Base-by-base conservation (phyloP, 1,139 yeast genomes). In the Suhomyces maxii region DNA sequence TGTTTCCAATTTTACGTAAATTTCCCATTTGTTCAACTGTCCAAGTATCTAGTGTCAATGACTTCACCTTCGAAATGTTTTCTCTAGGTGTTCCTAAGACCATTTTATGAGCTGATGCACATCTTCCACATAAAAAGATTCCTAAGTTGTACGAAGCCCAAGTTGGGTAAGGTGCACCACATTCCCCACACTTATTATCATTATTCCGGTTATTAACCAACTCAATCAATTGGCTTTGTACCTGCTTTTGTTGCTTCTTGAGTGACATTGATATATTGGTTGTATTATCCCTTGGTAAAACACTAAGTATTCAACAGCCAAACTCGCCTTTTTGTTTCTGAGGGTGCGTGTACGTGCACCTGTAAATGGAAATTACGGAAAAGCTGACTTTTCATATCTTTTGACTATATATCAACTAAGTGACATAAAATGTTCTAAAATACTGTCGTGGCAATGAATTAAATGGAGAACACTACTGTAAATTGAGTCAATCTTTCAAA, bases 1-100 rank as follows among this genome's bases (percentile, higher is more conserved):
- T 76, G 63, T 93, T 91, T 32, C 91, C 88, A 23, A 86, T 80
- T 44, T 77, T 69, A 47, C 79, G 72, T 44, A 89, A 66, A 31
- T 76, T 62, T 34, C 79, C 84, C 13, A 87, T 64, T 56, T 89
- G 81, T 40, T 82, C 84, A 28, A 63, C 69, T 4, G 77, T 68
- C 90, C 97, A 93, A 1, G 77, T 73, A 60, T 93, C 99, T 58
- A 90, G 76, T 1, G 95, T 85, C 52, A 93, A 69, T 0, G 96
- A 88, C 53, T 95, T 82, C 6, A 90, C 86, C 53, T 80, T 80
- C 23, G 96, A 85, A 6, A 89, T 72, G 0, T 52, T 47, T 26
- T 60, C 60, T 28, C 56, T 48, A 2, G 84, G 68, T 4, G 72
- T 68, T 0, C 95, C 95, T 50, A 91, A 68, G 11, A 71, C 62